Base-by-base conservation (phyloP, 768 basidiomycete species). In the Tricholoma matsutake region DNA sequence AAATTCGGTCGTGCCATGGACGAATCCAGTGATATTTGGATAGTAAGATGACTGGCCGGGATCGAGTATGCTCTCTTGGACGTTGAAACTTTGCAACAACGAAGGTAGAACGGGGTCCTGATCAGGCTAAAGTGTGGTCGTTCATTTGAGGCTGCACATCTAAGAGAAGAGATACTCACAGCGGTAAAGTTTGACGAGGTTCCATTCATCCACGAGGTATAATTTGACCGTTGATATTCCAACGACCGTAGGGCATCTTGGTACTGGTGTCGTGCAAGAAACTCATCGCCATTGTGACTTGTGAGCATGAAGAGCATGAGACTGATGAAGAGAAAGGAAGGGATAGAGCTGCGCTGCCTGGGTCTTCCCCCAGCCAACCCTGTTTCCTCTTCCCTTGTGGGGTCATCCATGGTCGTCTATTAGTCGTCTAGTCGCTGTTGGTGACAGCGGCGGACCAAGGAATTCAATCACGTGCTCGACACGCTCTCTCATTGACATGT, bases 241-340 rank as follows among this genome's bases (percentile, higher is more conserved):
- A 92, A 71, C 6, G 79, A 78, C 31, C 79, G 75, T 4, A 93
- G 68, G n/a, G 84, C 76, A 63, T 91, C 83, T 68, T 88, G 79
- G 70, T 88, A 89, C 59, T 86, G 85, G 65, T 82, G 84, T 60
- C 85, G 78, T 14, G 83, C 81, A 4, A 86, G 74, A 61, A 83
- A 83, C 68, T 89, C 88, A 66, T 91, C 89, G 6, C 83, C 81
- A 61, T 81, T 86, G 61, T 88, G 86, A 65, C 86, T 91, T 52
- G 87, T 89, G 72, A 93, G 83, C 83, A 93, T 81, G 73, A 89
- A 92, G 28, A 93, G 77, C 69, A 92, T 79, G 60, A 93, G 83
- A 65, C 80, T 82, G 58, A 92, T 78, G 76, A 94, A 85, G 35
- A 93, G 78, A 65, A 94, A 84, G 6, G 88, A 86, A 1, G 91